Evolutionary conservation across 768 basidiomycete genomes (phyloP).

Genomic region (Calocybe gangraenosa): DNA sequence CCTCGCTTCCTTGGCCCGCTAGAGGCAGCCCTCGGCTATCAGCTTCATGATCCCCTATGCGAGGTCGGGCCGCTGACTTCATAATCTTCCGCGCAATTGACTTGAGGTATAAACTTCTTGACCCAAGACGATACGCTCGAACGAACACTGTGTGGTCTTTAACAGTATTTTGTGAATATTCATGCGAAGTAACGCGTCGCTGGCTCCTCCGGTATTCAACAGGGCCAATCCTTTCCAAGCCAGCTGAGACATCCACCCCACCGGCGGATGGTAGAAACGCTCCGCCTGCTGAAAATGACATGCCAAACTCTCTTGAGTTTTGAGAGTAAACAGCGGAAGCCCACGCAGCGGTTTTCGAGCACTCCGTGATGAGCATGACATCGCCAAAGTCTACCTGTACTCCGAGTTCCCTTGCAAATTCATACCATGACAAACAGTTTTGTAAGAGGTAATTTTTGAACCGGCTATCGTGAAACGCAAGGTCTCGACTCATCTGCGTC

Average conservation of each 20-base stretch:
- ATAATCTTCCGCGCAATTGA: conserved; percentile 4
- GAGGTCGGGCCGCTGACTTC: background rate
- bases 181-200: background rate
- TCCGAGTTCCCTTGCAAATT: conserved; percentile 6
- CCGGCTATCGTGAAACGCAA: conserved; percentile 4
- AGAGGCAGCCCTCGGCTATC: background rate
- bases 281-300: conserved; percentile 10
- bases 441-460: conserved; percentile 7
- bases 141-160: conserved; percentile 16
- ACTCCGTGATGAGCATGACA: conserved; percentile 15
- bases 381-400: conserved; percentile 13
- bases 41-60: background rate
- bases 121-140: conserved; percentile 11
- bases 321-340: conserved; percentile 16
- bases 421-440: conserved; percentile 14
- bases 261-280: background rate
- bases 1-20: background rate
- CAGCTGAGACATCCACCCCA: conserved; percentile 1
- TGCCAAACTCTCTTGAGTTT: conserved; percentile 9
- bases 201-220: conserved; percentile 9
- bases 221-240: conserved; percentile 5
- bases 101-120: conserved; percentile 2
- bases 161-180: background rate
- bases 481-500: conserved; percentile 9
- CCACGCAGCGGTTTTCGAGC: conserved; percentile 17